Evolutionary conservation across 2,329 filamentous ascomycete species (phyloP).

Genomic region (Alternaria gaisen): DNA sequence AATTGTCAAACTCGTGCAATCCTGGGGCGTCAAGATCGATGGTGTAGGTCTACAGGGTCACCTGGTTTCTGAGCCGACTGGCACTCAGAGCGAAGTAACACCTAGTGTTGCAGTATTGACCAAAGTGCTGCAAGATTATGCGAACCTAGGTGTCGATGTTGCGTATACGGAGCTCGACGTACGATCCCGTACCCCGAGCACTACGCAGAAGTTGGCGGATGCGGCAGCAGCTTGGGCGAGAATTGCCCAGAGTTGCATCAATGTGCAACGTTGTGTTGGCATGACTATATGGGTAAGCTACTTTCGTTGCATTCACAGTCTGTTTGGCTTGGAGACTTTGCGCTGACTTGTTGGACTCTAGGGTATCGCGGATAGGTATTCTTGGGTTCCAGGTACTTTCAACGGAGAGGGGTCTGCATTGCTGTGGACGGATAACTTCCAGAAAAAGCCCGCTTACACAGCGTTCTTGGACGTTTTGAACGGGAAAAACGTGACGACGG

Average conservation of each 20-base stretch:
- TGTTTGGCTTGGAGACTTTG: background rate
- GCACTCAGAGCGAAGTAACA: slow-evolving; percentile 49
- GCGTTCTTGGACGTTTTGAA: slow-evolving; percentile 36
- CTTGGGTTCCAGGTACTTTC: slow-evolving; percentile 50
- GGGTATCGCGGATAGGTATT: slow-evolving; percentile 46
- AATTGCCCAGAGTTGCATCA: slow-evolving; percentile 47
- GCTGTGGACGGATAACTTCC: slow-evolving; percentile 42
- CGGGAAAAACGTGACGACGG: slow-evolving; percentile 17
- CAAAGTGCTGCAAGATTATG: slow-evolving; percentile 61
- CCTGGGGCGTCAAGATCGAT: slow-evolving; percentile 61
- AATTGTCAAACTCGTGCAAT: slow-evolving; percentile 50
- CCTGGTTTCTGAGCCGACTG: slow-evolving; percentile 61
- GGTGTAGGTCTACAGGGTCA: slow-evolving; percentile 70
- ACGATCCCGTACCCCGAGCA: slow-evolving; percentile 58
- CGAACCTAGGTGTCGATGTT: slow-evolving; percentile 64
- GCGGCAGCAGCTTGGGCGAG: slow-evolving; percentile 56
- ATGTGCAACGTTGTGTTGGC: slow-evolving; percentile 47
- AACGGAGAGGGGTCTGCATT: slow-evolving; percentile 46
- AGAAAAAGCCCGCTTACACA: slow-evolving; percentile 46
- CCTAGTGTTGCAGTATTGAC: slow-evolving; percentile 57
- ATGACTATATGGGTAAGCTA: slow-evolving; percentile 57
- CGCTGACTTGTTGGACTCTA: slow-evolving; percentile 16
- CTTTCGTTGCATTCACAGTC: background rate
- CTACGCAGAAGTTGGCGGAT: slow-evolving; percentile 50
- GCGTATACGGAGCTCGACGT: slow-evolving; percentile 71